Percentiles rank a stretch among this genome's conserved stretches.
phyloP scores from a whole-genome alignment of 768 basidiomycete species.

The Leccinum arenicola region DNA sequence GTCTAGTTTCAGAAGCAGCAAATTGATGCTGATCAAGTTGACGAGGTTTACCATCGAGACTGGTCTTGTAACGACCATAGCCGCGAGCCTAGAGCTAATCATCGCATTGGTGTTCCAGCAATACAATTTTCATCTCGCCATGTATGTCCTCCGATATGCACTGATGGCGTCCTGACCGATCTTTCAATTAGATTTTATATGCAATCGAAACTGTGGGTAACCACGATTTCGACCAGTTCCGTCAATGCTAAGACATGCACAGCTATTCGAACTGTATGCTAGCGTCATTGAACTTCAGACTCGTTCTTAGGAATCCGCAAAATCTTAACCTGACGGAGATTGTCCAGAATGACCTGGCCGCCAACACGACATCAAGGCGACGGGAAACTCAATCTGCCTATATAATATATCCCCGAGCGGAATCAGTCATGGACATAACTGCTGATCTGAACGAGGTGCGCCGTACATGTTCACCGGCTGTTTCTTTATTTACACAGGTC shows the following conservation, averaged over 20 bases:
- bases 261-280: background rate
- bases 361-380: background rate
- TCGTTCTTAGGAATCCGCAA: background rate
- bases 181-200: background rate
- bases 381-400: background rate
- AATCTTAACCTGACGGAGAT: background rate
- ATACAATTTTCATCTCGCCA: constrained; percentile 14
- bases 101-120: background rate
- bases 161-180: background rate
- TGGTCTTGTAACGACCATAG: constrained; percentile 19
- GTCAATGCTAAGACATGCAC: background rate
- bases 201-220: background rate
- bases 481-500: background rate
- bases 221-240: background rate
- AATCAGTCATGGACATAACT: background rate
- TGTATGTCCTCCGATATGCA: constrained; percentile 11
- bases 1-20: constrained; percentile 1
- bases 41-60: constrained; percentile 26
- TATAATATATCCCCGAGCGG: background rate
- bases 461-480: background rate
- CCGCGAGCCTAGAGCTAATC: constrained; percentile 16
- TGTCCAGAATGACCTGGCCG: background rate
- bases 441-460: background rate
- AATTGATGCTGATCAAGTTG: constrained; percentile 5
- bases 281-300: background rate